phyloP scores from a whole-genome alignment of 805 yeast genomes.

The Yarrowia hollandica region DNA sequence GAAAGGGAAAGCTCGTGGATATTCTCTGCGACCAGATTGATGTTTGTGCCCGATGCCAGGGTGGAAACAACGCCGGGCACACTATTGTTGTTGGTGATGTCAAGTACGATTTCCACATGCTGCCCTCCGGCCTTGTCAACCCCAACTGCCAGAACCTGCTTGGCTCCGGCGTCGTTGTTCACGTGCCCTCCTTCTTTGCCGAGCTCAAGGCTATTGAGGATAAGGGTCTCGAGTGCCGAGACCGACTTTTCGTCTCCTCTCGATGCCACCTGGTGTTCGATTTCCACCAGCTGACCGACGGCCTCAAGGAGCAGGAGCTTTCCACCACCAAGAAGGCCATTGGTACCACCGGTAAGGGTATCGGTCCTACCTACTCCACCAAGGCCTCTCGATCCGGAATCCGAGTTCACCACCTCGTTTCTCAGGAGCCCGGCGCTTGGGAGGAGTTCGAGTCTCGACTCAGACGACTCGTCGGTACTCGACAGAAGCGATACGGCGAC shows the following conservation, averaged over 20 bases:
- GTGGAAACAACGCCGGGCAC: constrained; percentile 99
- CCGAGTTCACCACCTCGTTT: constrained; percentile 92
- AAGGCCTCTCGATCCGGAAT: constrained; percentile 96
- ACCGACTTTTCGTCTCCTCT: constrained; percentile 81
- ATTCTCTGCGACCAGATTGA: constrained; percentile 91
- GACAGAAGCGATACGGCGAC: constrained; percentile 88
- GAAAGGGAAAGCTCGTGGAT: constrained; percentile 97
- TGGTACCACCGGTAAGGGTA: constrained; percentile 99
- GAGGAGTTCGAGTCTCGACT: constrained; percentile 79
- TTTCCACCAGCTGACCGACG: constrained; percentile 97
- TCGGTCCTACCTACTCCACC: constrained; percentile 97
- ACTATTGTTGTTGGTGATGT: constrained; percentile 88
- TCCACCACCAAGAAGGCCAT: constrained; percentile 77
- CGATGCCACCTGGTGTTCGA: constrained; percentile 97
- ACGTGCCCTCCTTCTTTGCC: constrained; percentile 86
- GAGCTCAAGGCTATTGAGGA: constrained; percentile 79
- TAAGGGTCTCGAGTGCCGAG: constrained; percentile 74
- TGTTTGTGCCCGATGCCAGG: constrained; percentile 93
- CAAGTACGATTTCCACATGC: constrained; percentile 97
- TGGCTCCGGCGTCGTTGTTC: constrained; percentile 96
- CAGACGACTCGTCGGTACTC: constrained; percentile 72
- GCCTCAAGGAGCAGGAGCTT: constrained; percentile 89
- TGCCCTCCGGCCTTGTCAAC: constrained; percentile 96
- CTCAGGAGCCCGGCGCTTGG: constrained; percentile 90
- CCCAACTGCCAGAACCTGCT: constrained; percentile 85